phyloP scores from a whole-genome alignment of 2,329 filamentous ascomycete genomes.

The Nothophoma quercina region DNA sequence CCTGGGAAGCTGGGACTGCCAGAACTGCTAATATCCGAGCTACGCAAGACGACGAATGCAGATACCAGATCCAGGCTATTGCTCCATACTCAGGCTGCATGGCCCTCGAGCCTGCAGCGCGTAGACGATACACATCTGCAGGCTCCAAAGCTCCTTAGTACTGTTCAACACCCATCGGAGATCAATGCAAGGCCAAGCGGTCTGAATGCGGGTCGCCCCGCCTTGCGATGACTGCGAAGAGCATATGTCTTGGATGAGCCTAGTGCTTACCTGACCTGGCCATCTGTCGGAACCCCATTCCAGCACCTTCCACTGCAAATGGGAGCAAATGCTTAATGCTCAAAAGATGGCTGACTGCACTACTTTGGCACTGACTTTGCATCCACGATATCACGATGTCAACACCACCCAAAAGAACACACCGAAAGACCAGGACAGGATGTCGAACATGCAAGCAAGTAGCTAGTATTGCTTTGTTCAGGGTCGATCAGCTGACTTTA shows the following conservation, averaged over 20 bases:
- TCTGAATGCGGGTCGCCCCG: no score
- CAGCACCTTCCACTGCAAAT: neutral
- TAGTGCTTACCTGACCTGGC: constrained; percentile 12
- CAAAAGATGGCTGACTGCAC: neutral
- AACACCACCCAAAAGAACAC: constrained; percentile 1
- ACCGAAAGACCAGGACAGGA: constrained; percentile 12
- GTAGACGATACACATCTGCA: no score
- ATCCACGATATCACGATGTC: neutral
- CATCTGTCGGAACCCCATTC: neutral
- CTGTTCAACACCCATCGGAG: no score
- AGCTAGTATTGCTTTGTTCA: neutral
- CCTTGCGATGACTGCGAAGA: neutral
- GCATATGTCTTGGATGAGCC: neutral
- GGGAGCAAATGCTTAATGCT: neutral
- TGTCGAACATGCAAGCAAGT: constrained; percentile 40
- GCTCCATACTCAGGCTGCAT: no score
- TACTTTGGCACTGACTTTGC: neutral
- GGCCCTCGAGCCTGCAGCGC: no score
- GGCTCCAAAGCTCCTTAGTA: no score
- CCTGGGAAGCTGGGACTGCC: no score
- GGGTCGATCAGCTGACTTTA: neutral
- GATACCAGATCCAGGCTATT: no score
- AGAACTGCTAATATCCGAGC: no score
- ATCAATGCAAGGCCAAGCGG: no score
- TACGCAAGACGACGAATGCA: no score